These are phyloP conservation scores for Phytopythium kandeliae DNA, from an alignment of 352 stramenopile genomes.

Conservation along the genomic window DNA sequence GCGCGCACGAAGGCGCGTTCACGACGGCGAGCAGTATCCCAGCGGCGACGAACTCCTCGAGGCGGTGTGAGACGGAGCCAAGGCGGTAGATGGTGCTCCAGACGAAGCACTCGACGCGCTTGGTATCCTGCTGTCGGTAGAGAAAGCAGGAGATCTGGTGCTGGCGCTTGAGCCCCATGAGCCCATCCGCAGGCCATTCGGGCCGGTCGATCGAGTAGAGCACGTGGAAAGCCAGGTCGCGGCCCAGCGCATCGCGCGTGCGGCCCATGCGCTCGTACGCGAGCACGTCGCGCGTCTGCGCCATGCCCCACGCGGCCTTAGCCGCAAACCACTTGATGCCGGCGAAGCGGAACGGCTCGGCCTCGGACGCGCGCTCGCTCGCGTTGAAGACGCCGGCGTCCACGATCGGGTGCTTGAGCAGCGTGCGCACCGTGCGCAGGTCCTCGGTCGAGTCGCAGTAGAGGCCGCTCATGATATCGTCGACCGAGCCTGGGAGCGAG, in stretches of 20 bases:
- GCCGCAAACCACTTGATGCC: constrained; percentile 43
- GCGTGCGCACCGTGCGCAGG: constrained; percentile 28
- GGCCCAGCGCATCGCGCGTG: constrained; percentile 36
- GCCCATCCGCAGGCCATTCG: constrained; percentile 34
- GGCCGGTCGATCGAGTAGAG: constrained; percentile 53
- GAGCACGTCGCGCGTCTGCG: constrained; percentile 33
- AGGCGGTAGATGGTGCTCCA: constrained; percentile 37
- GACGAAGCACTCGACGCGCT: constrained; percentile 32
- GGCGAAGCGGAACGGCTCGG: constrained; percentile 33
- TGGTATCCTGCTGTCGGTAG: constrained; percentile 21
- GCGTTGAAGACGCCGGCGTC: constrained; percentile 42
- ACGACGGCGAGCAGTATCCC: constrained; percentile 30
- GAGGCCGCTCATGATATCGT: constrained; percentile 42
- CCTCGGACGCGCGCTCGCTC: constrained; percentile 17
- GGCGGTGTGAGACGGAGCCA: constrained; percentile 24
- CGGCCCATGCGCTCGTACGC: constrained; percentile 50
- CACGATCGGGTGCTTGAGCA: constrained; percentile 38
- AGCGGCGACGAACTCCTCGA: constrained; percentile 40
- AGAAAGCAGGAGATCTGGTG: constrained; percentile 43
- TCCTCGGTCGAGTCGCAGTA: constrained; percentile 40
- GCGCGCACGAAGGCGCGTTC: constrained; percentile 24
- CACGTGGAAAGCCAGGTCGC: constrained; percentile 44
- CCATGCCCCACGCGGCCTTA: constrained; percentile 30
- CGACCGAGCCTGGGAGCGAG: constrained; percentile 24
- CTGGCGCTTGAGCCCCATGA: constrained; percentile 42